Percentiles rank a stretch among this genome's conserved stretches.
Conservation (phyloP, 345 rosid genomes). For the Carallia pectinifolia region DNA sequence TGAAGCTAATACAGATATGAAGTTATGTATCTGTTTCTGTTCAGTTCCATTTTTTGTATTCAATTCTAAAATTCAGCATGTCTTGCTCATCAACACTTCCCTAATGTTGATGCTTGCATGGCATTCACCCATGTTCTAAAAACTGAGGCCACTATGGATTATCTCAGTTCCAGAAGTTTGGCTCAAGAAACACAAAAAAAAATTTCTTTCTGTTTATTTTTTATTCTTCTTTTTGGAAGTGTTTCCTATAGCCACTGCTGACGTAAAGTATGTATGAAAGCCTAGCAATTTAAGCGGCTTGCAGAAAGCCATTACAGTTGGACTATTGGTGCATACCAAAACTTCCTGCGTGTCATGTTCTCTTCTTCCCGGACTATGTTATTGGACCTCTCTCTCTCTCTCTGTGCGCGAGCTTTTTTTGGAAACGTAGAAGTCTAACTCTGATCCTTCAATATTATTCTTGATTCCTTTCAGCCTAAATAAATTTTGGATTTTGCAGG, state of each 20-base stretch:
- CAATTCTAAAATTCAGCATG: conserved; percentile 20
- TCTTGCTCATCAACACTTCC: conserved; percentile 51
- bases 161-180: conserved; percentile 44
- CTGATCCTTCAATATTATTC: too few relatives aligned
- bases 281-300: too few relatives aligned
- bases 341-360: too few relatives aligned
- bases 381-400: too few relatives aligned
- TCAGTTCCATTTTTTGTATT: conserved; percentile 4
- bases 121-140: conserved; percentile 59
- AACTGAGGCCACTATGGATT: conserved; percentile 42
- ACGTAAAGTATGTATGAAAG: too few relatives aligned
- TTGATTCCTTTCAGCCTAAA: neutral
- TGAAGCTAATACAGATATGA: conserved; percentile 39
- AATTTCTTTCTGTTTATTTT: neutral
- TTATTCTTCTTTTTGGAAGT: neutral
- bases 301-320: too few relatives aligned
- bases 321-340: too few relatives aligned
- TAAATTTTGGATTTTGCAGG: conserved; percentile 46
- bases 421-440: too few relatives aligned
- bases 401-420: too few relatives aligned
- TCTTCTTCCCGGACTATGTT: too few relatives aligned
- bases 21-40: neutral
- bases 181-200: conserved; percentile 68
- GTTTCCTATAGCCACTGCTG: neutral
- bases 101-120: conserved; percentile 53